Conservation (phyloP, 2,329 filamentous ascomycete genomes). For the Verticillium zaregamsianum region DNA sequence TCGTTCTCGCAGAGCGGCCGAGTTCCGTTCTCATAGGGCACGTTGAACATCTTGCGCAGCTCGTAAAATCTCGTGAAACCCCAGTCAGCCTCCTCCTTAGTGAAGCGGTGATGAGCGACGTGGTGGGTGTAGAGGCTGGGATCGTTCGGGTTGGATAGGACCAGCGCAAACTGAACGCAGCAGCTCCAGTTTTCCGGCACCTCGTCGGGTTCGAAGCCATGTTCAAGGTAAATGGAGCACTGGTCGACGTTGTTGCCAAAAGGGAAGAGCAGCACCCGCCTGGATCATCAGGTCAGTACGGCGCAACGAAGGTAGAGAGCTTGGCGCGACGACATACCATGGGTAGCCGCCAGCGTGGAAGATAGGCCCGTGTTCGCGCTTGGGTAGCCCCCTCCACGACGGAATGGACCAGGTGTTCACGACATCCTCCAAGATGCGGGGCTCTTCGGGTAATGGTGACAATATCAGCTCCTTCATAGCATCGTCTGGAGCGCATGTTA, state of each 20-base stretch:
- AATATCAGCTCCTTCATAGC: conserved; percentile 81
- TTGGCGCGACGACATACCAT: conserved; percentile 56
- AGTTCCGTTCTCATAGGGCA: conserved; percentile 64
- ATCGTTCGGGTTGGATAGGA: conserved; percentile 91
- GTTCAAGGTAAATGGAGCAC: conserved; percentile 93
- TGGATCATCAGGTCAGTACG: conserved; percentile 28
- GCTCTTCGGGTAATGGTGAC: conserved; percentile 66
- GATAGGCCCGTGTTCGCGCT: conserved; percentile 81
- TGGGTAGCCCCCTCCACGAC: conserved; percentile 70
- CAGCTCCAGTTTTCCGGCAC: conserved; percentile 93
- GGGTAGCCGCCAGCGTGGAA: conserved; percentile 85
- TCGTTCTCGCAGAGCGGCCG: conserved; percentile 77
- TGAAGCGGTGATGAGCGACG: conserved; percentile 91
- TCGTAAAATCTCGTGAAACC: conserved; percentile 97
- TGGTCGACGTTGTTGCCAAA: conserved; percentile 92
- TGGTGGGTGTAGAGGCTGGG: conserved; percentile 80
- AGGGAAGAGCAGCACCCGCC: conserved; percentile 93
- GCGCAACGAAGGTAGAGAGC: conserved; percentile 6
- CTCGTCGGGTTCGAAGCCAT: conserved; percentile 69
- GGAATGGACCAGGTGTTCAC: conserved; percentile 84
- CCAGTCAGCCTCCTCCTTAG: conserved; percentile 95
- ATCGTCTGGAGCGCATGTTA: conserved; percentile 54
- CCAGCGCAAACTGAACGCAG: conserved; percentile 91
- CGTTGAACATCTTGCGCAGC: conserved; percentile 76
- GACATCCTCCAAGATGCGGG: conserved; percentile 72